Base-by-base conservation (phyloP, 23 red algal genomes). In the Gracilaria gracilis region DNA sequence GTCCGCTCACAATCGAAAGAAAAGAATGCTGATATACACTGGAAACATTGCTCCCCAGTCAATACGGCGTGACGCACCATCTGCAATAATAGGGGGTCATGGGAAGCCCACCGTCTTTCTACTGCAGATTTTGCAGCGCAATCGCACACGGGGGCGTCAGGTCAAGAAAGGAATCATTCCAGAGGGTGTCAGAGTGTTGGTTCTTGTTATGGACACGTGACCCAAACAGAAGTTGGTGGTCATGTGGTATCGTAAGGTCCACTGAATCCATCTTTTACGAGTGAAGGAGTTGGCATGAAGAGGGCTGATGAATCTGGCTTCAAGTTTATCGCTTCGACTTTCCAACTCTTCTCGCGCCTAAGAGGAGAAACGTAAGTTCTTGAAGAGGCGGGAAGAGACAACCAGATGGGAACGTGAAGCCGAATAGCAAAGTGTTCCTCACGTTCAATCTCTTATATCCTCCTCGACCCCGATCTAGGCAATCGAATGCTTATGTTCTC, bases 241-340 rank as follows among this genome's bases (percentile, higher is more conserved):
- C 50, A 77, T 31, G 46, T 77, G 23, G 72, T 77, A 8, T 77
- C 72, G 5, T 61, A 67, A 28, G 34, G 34, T 15, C 75, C 86
- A 31, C 37, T 72, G 13, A 90, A 90, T 69, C 73, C 86, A 2
- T 90, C 86, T 9, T 90, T 81, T 55, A 90, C 86, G 57, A 90
- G 86, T 37, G 86, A 90, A 66, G 69, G 86, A 61, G 46, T 67
- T 27, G 86, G 69, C 6, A 25, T 50, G n/a, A 81, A 12, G 57
- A 57, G 54, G 31, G 28, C 55, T 4, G 54, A 40, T 65, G 57
- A 55, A 28, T 38, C 32, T 14, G 34, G 23, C 5, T 64, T 75
- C 23, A 79, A 90, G 32, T 38, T 58, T 16, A 55, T 84, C 19
- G 89, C 21, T 91, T 86, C 35, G 75, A 87, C 17, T 95, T 88